phyloP scores from a whole-genome alignment of 192 early-diverging fungal genomes.

The Podila minutissima region DNA sequence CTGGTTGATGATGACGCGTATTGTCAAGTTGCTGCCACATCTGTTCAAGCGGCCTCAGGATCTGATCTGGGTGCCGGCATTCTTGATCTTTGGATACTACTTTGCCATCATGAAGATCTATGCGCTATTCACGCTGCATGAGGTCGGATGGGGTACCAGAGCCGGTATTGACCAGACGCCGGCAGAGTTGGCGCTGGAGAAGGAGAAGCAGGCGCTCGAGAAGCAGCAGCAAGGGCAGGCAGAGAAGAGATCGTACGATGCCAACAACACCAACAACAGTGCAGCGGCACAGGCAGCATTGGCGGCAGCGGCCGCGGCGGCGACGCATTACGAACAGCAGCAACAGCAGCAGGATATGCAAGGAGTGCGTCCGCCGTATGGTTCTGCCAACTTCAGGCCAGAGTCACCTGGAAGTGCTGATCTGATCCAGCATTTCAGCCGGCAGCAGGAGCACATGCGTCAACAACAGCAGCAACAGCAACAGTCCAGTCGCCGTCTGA shows the following conservation, averaged over 20 bases:
- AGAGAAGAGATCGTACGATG: constrained; percentile 11
- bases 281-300: constrained; percentile 31
- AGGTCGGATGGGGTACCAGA: constrained; percentile 77
- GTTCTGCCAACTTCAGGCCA: constrained; percentile 20
- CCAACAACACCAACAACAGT: neutral
- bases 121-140: constrained; percentile 75
- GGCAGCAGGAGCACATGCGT: too few relatives aligned
- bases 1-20: constrained; percentile 72
- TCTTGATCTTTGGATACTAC: constrained; percentile 77
- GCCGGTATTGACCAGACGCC: constrained; percentile 59
- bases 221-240: constrained; percentile 28
- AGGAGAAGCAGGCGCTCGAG: constrained; percentile 44
- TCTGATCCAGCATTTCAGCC: constrained; percentile 46
- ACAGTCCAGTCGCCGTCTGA: neutral
- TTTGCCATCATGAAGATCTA: constrained; percentile 78
- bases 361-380: neutral
- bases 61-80: constrained; percentile 68
- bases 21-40: constrained; percentile 74
- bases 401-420: constrained; percentile 34
- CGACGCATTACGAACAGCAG: constrained; percentile 6
- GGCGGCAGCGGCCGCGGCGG: constrained; percentile 23
- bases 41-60: constrained; percentile 72
- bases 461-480: constrained; percentile 29
- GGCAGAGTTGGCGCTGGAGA: constrained; percentile 53
- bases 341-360: constrained; percentile 27